Evolutionary conservation across 441 rosid genomes (phyloP), one percentile per base, ranked within the genome.

Genomic region (Manihot esculenta): DNA sequence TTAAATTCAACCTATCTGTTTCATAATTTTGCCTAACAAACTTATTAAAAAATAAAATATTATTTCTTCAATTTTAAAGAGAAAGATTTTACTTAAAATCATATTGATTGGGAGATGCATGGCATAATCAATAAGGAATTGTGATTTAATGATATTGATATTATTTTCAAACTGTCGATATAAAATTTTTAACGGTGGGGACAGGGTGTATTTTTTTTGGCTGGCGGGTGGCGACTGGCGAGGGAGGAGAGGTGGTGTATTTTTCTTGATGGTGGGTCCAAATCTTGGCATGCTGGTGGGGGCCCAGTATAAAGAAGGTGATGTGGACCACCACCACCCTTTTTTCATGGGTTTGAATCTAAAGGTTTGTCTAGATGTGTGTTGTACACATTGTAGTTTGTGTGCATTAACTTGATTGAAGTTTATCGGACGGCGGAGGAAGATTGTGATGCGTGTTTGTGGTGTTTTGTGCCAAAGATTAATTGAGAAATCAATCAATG

Each of bases 241-340:
- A 30, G 35, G 35, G 35, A 30, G 35, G 4, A 4, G 33, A 11
- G 59, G 14, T 30, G 18, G 7, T 42, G 38, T 2, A 42, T n/a
- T 56, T 49, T 69, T 84, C 84, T 74, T 76, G 74, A 76, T 50
- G 27, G 75, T 75, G 80, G 66, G 58, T 49, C 73, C 65, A 18
- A 8, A 38, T 38, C 9, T 47, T 48, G 56, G 74, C 74, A 70
- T 68, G 70, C 78, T 64, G 70, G 64, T 30, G 51, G 79, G 63
- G 74, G 77, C 57, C 79, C 76, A 26, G 2, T 48, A 17, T 10
- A 47, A 68, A 42, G 61, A 47, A 63, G 68, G 41, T 33, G 35
- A 66, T 35, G 71, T 67, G 68, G 15, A 58, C 58, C 54, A 20
- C 21, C 13, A 38, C 18, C 18, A 1, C 1, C 20, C 18, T 2